Evolutionary conservation across 495 filamentous ascomycete genomes (phyloP).

Genomic region (Penicillium steckii): DNA sequence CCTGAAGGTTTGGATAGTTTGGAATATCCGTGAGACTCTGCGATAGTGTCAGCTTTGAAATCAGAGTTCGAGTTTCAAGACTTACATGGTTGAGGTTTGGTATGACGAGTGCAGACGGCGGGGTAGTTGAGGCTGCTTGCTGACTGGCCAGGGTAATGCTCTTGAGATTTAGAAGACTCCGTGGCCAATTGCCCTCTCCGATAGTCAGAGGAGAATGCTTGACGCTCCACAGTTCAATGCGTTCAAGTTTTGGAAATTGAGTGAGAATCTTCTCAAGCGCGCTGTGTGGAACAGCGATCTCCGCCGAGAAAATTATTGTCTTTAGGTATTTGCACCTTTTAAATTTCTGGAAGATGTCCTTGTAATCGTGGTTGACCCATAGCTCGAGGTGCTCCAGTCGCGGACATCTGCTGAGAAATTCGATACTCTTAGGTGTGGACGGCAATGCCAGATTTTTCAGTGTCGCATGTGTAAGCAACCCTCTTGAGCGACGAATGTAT

Average conservation of each 20-base stretch:
- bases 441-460: constrained; percentile 32
- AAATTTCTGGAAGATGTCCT: constrained; percentile 32
- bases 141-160: constrained; percentile 29
- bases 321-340: constrained; percentile 37
- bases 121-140: not conserved
- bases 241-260: constrained; percentile 41
- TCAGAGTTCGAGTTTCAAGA: not conserved
- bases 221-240: constrained; percentile 33
- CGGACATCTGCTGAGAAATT: constrained; percentile 39
- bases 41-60: not conserved
- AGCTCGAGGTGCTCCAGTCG: constrained; percentile 37
- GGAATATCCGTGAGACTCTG: not conserved
- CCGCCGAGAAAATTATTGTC: constrained; percentile 36
- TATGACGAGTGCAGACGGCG: not conserved
- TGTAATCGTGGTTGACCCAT: constrained; percentile 13
- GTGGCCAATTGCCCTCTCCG: constrained; percentile 20
- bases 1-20: constrained; percentile 36
- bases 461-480: constrained; percentile 37
- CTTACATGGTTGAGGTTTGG: not conserved
- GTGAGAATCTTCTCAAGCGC: constrained; percentile 36
- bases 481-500: constrained; percentile 43
- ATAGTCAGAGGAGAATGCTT: constrained; percentile 9
- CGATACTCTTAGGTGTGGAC: constrained; percentile 26
- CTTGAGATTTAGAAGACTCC: constrained; percentile 34
- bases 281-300: constrained; percentile 32